Evolutionary conservation across 2,329 filamentous ascomycete species (phyloP).

Genomic region (Pochonia chlamydosporia): DNA sequence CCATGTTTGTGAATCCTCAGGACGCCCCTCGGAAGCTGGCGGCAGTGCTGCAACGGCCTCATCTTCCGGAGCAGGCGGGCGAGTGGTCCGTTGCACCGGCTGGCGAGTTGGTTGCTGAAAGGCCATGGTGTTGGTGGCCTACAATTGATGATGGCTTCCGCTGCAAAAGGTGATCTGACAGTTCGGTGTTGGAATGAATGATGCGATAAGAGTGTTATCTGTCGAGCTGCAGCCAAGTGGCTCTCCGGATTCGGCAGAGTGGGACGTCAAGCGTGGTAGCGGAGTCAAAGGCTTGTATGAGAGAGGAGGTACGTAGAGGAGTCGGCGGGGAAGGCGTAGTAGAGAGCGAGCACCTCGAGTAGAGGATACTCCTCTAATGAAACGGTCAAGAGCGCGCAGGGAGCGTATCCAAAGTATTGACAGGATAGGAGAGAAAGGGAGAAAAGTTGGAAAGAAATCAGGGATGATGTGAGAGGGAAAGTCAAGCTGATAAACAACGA

Average conservation of each 20-base stretch:
- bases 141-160: too few relatives aligned
- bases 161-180: neutral
- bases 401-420: neutral
- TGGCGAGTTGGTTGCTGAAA: conserved; percentile 56
- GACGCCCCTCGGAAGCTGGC: conserved; percentile 23
- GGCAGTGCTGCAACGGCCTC: conserved; percentile 21
- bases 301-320: too few relatives aligned
- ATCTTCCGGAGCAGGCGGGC: conserved; percentile 33
- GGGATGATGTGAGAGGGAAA: neutral
- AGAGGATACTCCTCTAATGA: neutral
- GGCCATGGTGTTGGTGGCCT: conserved; percentile 35
- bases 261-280: neutral
- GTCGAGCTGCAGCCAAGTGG: neutral
- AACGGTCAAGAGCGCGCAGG: neutral
- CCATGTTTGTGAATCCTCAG: conserved; percentile 86
- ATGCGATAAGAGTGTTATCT: conserved; percentile 7
- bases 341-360: neutral
- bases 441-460: neutral
- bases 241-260: conserved; percentile 1
- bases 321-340: neutral
- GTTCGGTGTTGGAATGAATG: neutral
- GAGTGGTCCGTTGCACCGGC: conserved; percentile 41
- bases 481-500: neutral
- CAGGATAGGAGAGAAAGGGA: neutral
- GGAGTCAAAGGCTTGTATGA: neutral